Evolutionary conservation across 2,329 filamentous ascomycete genomes (phyloP), one percentile per base, ranked within the genome.

Genomic region (Paecilomyces formosus): DNA sequence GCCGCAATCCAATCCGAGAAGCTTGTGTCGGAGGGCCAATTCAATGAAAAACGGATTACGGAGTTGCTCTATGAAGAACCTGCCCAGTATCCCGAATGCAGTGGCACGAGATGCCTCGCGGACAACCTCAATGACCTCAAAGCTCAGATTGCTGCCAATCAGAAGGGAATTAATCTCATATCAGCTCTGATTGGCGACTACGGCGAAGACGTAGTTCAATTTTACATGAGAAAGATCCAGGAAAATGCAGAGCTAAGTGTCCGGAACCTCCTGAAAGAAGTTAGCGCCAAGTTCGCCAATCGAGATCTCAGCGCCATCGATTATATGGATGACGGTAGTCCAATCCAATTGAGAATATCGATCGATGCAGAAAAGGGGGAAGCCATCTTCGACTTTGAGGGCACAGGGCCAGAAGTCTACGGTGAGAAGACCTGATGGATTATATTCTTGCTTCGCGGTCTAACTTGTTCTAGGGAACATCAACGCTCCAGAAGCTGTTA

Each of bases 111-210:
- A 55, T 89, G 88, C 67, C 78, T 93, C 0, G 83, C 83, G 11
- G 90, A 94, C 70, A 94, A 94, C 68, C 78, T 94, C 66, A 90
- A 89, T 61, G 90, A 94, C 68, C 78, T 94, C 49, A 91, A 92
- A 72, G 90, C 90, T 0, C 89, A 92, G 68, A 85, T 92, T 4
- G 88, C 90, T 1, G 88, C 89, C 8, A 93, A 94, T 65, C 87
- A 90, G 66, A 91, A 90, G 68, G 90, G 90, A 4, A 91, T 91
- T 66, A 86, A 83, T 50, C 79, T 91, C 21, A 91, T 93, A 61
- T 81, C 80, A 45, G 79, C 82, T 0, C 75, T 92, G 3, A 90
- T 92, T 64, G 82, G 83, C 39, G 89, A 93, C 66, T 92, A 91
- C 64, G 85, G 85, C 13, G 82, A 89, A 68, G 78, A 84, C 2